Conservation (phyloP, 768 basidiomycete genomes). For the Tylopilus intermedius region DNA sequence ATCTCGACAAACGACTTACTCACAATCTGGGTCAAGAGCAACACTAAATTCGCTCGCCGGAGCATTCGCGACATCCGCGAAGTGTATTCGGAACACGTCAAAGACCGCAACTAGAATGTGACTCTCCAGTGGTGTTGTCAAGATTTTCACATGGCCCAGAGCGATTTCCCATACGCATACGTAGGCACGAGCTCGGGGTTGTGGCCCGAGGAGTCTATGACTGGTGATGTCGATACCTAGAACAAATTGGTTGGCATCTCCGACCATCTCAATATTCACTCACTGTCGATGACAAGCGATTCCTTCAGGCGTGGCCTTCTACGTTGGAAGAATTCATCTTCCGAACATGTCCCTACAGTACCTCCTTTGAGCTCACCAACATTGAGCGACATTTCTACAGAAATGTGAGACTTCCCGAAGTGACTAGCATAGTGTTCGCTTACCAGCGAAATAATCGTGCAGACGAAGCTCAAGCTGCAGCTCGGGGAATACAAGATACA, state of each 20-base stretch:
- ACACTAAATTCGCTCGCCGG: constrained; percentile 66
- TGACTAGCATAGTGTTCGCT: constrained; percentile 10
- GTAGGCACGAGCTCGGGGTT: constrained; percentile 79
- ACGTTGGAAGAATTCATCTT: constrained; percentile 32
- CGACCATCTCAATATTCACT: constrained; percentile 1
- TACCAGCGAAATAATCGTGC: constrained; percentile 89
- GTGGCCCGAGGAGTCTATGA: constrained; percentile 85
- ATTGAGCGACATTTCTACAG: constrained; percentile 74
- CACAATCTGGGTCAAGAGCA: constrained; percentile 74
- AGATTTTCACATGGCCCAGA: constrained; percentile 58
- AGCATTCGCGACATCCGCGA: constrained; percentile 71
- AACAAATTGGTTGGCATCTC: constrained; percentile 1
- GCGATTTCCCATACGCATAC: constrained; percentile 90
- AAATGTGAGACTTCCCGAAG: constrained; percentile 7
- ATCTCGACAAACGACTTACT: constrained; percentile 18
- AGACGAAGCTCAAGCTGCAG: constrained; percentile 72
- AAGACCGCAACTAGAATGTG: constrained; percentile 48
- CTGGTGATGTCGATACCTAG: constrained; percentile 74
- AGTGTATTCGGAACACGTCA: constrained; percentile 63
- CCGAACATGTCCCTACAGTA: constrained; percentile 44
- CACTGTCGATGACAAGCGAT: constrained; percentile 49
- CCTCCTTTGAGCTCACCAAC: constrained; percentile 53
- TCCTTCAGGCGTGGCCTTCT: constrained; percentile 25
- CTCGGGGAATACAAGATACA: constrained; percentile 58
- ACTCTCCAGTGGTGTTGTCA: constrained; percentile 51